phyloP scores from a whole-genome alignment of 2,329 filamentous ascomycete genomes.

The Geosmithia flava region DNA sequence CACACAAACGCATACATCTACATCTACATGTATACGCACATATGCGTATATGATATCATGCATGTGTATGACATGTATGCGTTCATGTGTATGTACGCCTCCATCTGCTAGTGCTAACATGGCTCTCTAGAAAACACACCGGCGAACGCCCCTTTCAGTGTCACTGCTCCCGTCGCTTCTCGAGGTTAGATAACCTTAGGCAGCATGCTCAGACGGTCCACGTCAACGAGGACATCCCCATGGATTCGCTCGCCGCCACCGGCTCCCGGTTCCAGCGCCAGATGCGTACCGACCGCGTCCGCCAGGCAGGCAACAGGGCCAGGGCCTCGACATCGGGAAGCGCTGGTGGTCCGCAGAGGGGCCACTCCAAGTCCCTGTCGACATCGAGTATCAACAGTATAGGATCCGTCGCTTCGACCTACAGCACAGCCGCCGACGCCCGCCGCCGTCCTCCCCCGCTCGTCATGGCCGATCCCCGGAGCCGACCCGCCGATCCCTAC shows the following conservation, averaged over 20 bases:
- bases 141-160: constrained; percentile 95
- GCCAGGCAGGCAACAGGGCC: constrained; percentile 59
- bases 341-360: constrained; percentile 55
- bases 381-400: constrained; percentile 76
- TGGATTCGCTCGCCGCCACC: constrained; percentile 83
- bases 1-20: background rate
- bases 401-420: constrained; percentile 52
- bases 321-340: constrained; percentile 69
- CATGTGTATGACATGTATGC: background rate
- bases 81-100: background rate
- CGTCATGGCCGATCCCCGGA: constrained; percentile 65
- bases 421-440: constrained; percentile 51
- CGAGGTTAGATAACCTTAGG: constrained; percentile 83
- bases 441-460: constrained; percentile 69
- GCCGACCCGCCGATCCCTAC: constrained; percentile 56
- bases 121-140: constrained; percentile 73
- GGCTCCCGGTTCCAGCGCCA: constrained; percentile 88
- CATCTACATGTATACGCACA: background rate
- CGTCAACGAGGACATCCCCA: constrained; percentile 92
- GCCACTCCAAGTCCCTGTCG: constrained; percentile 77
- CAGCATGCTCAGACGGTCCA: constrained; percentile 98
- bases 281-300: constrained; percentile 74
- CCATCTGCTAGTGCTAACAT: background rate
- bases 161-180: constrained; percentile 87
- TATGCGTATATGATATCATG: background rate